Percentiles rank a stretch among this genome's conserved stretches.
Conservation (phyloP, 2,329 filamentous ascomycete genomes). For the Colletotrichum costaricense region DNA sequence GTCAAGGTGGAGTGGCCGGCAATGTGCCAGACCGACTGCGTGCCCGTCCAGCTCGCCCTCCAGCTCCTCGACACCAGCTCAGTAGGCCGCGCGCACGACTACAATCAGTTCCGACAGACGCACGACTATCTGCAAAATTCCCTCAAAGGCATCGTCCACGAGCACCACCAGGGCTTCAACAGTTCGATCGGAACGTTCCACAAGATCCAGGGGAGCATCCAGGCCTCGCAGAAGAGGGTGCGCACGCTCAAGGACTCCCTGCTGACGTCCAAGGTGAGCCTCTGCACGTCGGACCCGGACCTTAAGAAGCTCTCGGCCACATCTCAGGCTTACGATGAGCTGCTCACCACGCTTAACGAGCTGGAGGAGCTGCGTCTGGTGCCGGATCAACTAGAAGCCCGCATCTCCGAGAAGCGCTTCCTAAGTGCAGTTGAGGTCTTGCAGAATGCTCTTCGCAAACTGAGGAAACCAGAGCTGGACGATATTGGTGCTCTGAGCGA, state of each 20-base stretch:
- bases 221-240: conserved; percentile 87
- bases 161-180: conserved; percentile 99
- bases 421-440: conserved; percentile 91
- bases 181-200: conserved; percentile 99
- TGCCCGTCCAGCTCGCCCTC: conserved; percentile 93
- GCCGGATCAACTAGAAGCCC: conserved; percentile 91
- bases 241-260: conserved; percentile 86
- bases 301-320: conserved; percentile 88
- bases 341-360: conserved; percentile 84
- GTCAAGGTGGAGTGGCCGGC: conserved; percentile 93
- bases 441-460: conserved; percentile 84
- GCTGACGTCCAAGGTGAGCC: conserved; percentile 80
- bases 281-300: conserved; percentile 89
- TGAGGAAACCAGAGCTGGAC: conserved; percentile 89
- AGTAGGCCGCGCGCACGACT: conserved; percentile 89
- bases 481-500: conserved; percentile 90
- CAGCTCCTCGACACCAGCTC: conserved; percentile 95
- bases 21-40: conserved; percentile 88
- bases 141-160: conserved; percentile 94
- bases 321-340: conserved; percentile 90
- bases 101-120: conserved; percentile 84
- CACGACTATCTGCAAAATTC: conserved; percentile 92
- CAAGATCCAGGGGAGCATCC: conserved; percentile 95
- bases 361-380: conserved; percentile 90
- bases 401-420: conserved; percentile 97